Conservation (phyloP, 305 asterid species). For the Fraxinus dipetala region DNA sequence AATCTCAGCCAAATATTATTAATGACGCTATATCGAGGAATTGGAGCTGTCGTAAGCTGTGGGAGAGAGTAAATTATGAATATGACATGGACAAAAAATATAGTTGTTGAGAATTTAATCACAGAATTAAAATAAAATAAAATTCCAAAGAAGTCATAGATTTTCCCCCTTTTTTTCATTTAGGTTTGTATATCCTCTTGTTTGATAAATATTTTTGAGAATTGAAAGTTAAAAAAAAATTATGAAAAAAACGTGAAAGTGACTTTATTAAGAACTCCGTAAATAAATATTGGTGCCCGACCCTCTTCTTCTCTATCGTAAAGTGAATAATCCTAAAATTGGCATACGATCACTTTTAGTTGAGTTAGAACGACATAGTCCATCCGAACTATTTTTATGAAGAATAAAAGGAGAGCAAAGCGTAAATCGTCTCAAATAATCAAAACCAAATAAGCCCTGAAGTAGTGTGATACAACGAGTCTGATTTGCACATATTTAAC, state of each 20-base stretch:
- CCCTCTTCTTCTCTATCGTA: too few species aligned
- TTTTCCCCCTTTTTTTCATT: not conserved
- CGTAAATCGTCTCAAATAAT: not conserved
- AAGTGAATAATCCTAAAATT: too few species aligned
- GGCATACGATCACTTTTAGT: not conserved
- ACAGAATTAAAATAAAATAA: too few species aligned
- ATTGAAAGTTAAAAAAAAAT: too few species aligned
- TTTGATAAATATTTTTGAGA: not conserved
- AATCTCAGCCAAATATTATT: not conserved
- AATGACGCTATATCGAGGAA: not conserved
- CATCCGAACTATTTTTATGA: not conserved
- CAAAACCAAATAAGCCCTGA: not conserved
- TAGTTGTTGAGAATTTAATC: not conserved
- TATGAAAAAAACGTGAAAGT: too few species aligned
- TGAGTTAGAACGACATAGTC: not conserved
- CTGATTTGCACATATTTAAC: too few species aligned
- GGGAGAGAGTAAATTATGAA: not conserved
- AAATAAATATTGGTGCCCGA: too few species aligned
- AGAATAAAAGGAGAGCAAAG: not conserved
- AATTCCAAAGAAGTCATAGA: not conserved
- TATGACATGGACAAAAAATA: not conserved
- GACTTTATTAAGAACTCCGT: too few species aligned
- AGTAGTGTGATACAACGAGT: not conserved
- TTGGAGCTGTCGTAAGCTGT: not conserved
- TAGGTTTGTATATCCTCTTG: not conserved